Evolutionary conservation across 108 stramenopile species (phyloP).

Genomic region (Pseudonitzschia multiseries): DNA sequence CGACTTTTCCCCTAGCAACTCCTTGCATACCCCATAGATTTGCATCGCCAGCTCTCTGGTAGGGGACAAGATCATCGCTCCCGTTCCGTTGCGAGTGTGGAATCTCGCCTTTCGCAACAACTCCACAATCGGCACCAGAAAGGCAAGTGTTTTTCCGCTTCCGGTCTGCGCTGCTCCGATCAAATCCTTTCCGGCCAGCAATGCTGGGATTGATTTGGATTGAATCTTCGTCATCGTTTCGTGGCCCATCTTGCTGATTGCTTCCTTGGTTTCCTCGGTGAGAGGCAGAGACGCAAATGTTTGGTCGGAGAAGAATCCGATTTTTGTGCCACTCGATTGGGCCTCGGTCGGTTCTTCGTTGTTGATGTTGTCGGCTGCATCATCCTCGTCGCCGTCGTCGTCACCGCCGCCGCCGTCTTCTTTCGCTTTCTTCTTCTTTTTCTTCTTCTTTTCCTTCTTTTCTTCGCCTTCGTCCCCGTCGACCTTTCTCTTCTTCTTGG

Average conservation of each 20-base stretch:
- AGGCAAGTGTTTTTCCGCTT: conserved; percentile 97
- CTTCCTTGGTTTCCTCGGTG: conserved; percentile 82
- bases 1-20: conserved; percentile 86
- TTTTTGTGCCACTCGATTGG: conserved; percentile 23
- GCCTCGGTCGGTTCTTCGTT: not conserved
- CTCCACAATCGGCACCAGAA: conserved; percentile 94
- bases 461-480: conserved; percentile 16
- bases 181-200: conserved; percentile 93
- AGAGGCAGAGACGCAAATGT: conserved; percentile 88
- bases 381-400: too few species aligned
- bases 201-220: conserved; percentile 89
- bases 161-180: conserved; percentile 99
- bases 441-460: not conserved
- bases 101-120: conserved; percentile 91
- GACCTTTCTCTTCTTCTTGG: conserved; percentile 28
- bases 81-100: conserved; percentile 90
- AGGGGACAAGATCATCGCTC: conserved; percentile 95
- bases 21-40: conserved; percentile 98
- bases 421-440: not conserved
- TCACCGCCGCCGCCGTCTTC: not conserved
- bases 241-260: conserved; percentile 66
- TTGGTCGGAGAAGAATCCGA: conserved; percentile 53
- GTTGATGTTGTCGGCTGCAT: too few species aligned
- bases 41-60: conserved; percentile 98
- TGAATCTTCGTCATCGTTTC: conserved; percentile 94